Percentiles rank a stretch among this genome's conserved stretches.
Evolutionary conservation across 352 stramenopile genomes (phyloP).

Genomic region (Phytopythium litorale): DNA sequence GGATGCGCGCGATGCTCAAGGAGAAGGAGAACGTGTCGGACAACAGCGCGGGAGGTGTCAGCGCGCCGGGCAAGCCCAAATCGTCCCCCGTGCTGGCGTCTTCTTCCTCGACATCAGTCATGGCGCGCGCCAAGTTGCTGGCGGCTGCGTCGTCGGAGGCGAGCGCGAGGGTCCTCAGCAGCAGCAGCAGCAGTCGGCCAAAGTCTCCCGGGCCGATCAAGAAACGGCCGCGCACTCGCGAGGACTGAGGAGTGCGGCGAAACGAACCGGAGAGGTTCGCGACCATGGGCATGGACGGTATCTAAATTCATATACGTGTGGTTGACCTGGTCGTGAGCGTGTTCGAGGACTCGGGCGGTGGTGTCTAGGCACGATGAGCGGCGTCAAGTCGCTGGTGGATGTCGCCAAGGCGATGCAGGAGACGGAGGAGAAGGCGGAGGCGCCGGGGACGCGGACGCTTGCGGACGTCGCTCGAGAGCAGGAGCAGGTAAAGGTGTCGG

Average conservation of each 20-base stretch:
- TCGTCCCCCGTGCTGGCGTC: neutral
- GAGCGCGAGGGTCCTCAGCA: neutral
- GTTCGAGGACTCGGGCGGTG: neutral
- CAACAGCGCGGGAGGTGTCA: neutral
- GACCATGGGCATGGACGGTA: neutral
- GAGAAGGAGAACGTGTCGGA: conserved; percentile 69
- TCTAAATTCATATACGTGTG: conserved; percentile 12
- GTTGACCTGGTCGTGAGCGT: conserved; percentile 5
- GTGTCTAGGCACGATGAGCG: neutral
- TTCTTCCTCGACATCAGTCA: neutral
- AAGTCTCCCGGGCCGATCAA: conserved; percentile 31
- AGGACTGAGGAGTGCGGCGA: neutral
- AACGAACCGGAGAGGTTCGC: neutral
- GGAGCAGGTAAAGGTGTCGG: conserved; percentile 4
- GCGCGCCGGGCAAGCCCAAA: neutral
- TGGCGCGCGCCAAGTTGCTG: neutral
- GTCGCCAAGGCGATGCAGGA: conserved; percentile 44
- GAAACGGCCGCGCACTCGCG: conserved; percentile 30
- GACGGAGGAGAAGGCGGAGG: neutral
- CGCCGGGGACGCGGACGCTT: conserved; percentile 17
- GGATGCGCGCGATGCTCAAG: conserved; percentile 46
- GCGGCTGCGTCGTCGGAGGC: neutral
- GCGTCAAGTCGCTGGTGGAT: conserved; percentile 34
- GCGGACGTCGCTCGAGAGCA: conserved; percentile 32
- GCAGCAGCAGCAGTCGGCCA: neutral